Evolutionary conservation across 2,329 filamentous ascomycete species (phyloP), one percentile per base, ranked within the genome.

Genomic region (Rhynchosporium graminicola): DNA sequence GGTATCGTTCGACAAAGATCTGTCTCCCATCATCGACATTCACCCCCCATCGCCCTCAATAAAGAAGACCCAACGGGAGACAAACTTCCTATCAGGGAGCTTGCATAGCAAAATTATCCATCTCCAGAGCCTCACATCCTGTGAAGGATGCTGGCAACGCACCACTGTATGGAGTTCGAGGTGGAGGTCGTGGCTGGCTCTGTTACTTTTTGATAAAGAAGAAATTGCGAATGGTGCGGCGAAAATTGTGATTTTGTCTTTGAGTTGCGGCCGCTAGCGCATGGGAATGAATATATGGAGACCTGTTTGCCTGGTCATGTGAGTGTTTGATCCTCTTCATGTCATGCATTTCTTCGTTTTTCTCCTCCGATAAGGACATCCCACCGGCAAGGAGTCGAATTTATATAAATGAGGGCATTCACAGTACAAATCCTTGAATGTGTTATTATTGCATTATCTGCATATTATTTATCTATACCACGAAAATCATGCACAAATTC

Each of bases 1-100:
- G 4, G 38, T 54, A 33, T n/a, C 28, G 38, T 59, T 43, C 38
- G 57, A 59, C 62, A 63, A 43, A 29, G 50, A 48, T 67, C 48
- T 85, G 83, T 86, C 77, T 86, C 86, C 86, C 84, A 80, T 87
- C 83, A 83, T 87, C 85, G 86, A 87, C 87, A 88, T 87, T 84
- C 80, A 77, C 77, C 79, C 78, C 83, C 80, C 85, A 86, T 87
- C 84, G 86, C 85, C 84, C 82, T 87, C 86, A 87, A 73, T 82
- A 67, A 86, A 89, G 85, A 86, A 79, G 83, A 88, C 84, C 78
- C 84, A 51, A 83, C 84, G 85, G 82, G 80, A 80, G 80, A 78
- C 78, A 81, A 85, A 87, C 85, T 89, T 89, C 86, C 87, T 89
- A 87, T 85, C 79, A 77, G 77, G 81, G 81, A 72, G 68, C 65